A percentile compares a stretch with the other conserved stretches of the same genome.
Conservation (phyloP, 2,329 filamentous ascomycete species). For the Dryadomyces quercivorus region DNA sequence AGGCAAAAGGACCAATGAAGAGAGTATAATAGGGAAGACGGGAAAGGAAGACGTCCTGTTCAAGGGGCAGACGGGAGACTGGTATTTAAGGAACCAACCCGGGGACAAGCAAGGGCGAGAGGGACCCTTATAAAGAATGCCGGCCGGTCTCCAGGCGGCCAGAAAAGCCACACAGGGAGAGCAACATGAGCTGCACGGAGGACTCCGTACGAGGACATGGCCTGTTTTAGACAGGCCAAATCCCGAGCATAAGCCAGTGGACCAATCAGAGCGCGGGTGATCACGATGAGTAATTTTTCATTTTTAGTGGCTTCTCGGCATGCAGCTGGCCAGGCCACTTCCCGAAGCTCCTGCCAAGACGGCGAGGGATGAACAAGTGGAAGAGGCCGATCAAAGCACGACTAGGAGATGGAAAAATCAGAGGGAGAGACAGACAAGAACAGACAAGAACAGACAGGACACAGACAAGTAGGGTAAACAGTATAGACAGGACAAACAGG, state of each 20-base stretch:
- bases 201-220: neutral
- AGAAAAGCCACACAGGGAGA: no score
- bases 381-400: no score
- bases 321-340: neutral
- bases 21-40: slow-evolving; percentile 15
- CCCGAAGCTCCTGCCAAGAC: neutral
- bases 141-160: no score
- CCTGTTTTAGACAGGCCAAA: neutral
- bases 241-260: neutral
- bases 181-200: no score
- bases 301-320: neutral
- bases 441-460: no score
- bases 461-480: no score
- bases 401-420: no score
- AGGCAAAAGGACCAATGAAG: neutral
- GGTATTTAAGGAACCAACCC: neutral
- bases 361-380: neutral
- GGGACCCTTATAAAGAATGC: neutral
- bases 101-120: neutral
- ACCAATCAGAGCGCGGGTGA: neutral
- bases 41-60: neutral
- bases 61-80: neutral
- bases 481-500: no score
- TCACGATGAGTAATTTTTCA: neutral
- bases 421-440: no score